These are phyloP conservation scores for Isatis tinctoria DNA, from an alignment of 345 rosid species.

Conservation along the genomic window DNA sequence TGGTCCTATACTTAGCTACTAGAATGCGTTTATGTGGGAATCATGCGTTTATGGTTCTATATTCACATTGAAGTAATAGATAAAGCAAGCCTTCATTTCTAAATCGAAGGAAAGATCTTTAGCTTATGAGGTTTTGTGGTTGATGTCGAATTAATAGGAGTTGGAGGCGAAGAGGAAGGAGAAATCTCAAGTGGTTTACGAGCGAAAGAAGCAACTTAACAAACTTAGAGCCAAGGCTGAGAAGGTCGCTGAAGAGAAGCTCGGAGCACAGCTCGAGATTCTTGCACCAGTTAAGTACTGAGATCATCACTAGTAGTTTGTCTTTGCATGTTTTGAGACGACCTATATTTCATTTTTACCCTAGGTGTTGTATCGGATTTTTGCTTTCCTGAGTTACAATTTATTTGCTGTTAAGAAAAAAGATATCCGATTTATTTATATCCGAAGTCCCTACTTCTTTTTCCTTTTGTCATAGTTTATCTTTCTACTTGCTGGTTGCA, in stretches of 20 bases:
- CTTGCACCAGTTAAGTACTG: slow-evolving; percentile 62
- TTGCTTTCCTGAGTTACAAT: background rate
- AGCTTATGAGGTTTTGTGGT: background rate
- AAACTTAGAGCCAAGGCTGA: slow-evolving; percentile 70
- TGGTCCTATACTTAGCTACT: background rate
- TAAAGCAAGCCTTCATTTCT: background rate
- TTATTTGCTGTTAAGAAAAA: background rate
- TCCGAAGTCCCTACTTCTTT: background rate
- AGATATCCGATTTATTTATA: background rate
- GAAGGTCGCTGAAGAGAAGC: slow-evolving; percentile 71
- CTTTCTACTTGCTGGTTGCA: background rate
- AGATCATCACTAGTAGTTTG: background rate
- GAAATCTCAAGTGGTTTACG: slow-evolving; percentile 33
- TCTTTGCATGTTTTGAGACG: slow-evolving; percentile 4
- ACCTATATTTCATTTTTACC: background rate
- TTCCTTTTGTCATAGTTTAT: background rate
- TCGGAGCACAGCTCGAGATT: slow-evolving; percentile 63
- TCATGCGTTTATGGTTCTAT: too few species aligned
- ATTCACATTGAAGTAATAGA: background rate
- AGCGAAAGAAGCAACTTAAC: slow-evolving; percentile 64
- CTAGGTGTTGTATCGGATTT: background rate
- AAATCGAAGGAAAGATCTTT: background rate
- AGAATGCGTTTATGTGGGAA: background rate
- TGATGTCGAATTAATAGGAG: slow-evolving; percentile 37
- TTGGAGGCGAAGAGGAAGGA: slow-evolving; percentile 79